Base-by-base conservation (phyloP, 768 basidiomycete species). In the Pleurotus ostreatus region DNA sequence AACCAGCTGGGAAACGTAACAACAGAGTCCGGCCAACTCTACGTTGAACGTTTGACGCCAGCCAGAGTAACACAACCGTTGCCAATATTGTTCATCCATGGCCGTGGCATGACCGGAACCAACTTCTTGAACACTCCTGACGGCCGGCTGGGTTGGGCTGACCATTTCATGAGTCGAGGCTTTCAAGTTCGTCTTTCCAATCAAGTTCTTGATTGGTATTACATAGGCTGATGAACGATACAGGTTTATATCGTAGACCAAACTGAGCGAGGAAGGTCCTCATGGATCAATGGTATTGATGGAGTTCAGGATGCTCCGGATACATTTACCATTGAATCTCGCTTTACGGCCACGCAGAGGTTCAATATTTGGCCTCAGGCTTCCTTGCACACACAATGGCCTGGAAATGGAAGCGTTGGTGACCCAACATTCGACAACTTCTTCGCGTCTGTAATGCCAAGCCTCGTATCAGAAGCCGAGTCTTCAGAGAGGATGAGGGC, bases 371-470 rank as follows among this genome's bases (percentile, higher is more conserved):
- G 74, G 74, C 66, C 74, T 1, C 67, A 75, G 52, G 68, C 74
- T 30, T 43, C 57, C 1, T 62, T 78, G 43, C 78, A 79, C 46
- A 80, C 77, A 0, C 78, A 80, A 56, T 81, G 80, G 80, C 79
- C 78, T 2, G 80, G 80, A 15, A 76, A 72, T 49, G 80, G 80
- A n/a, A 72, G 66, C 47, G 62, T 66, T 25, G 78, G 78, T 3
- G 80, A 82, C 51, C 60, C 71, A 0, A 61, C 63, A 8, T 82
- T 81, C 53, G 73, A 81, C 46, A 65, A 65, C 18, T 78, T 81
- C 59, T 81, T 74, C 54, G 68, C 70, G 4, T 76, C 79, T 0
- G 70, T 70, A 3, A 64, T 77, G 20, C 78, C 78, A 4, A 62
- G 69, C 44, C 67, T 81, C 15, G 57, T 61, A 15, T 75, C 74